Percentiles rank a stretch among this genome's conserved stretches.
phyloP scores from a whole-genome alignment of 1,139 yeast species.

The Yamadazyma trypodendri region DNA sequence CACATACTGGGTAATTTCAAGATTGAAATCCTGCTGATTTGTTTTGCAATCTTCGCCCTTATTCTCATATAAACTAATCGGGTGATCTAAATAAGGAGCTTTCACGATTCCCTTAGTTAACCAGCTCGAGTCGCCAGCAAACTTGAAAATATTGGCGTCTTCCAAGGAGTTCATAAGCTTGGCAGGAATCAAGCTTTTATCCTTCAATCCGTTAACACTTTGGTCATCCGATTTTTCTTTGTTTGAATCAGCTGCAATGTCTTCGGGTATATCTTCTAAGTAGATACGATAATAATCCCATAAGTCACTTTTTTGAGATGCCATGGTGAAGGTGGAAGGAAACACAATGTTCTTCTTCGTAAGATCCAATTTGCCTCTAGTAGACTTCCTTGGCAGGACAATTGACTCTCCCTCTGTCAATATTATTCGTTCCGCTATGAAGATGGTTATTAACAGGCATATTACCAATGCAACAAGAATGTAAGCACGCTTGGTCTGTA shows the following conservation, averaged over 20 bases:
- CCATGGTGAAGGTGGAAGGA: conserved; percentile 9
- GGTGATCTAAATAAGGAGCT: conserved; percentile 15
- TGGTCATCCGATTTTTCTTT: conserved; percentile 2
- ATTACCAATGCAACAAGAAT: conserved; percentile 1
- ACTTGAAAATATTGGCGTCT: conserved; percentile 13
- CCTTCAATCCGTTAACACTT: conserved; percentile 1
- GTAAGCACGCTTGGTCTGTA: not conserved
- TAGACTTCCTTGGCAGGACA: not conserved
- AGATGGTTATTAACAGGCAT: conserved; percentile 1
- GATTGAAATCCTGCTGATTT: conserved; percentile 7
- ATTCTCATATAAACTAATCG: conserved; percentile 19
- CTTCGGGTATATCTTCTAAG: conserved; percentile 10
- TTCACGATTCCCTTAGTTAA: conserved; percentile 16
- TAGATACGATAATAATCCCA: conserved; percentile 13
- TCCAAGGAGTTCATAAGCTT: not conserved
- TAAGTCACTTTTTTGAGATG: conserved; percentile 8
- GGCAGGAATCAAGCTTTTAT: not conserved
- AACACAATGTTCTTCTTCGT: conserved; percentile 11
- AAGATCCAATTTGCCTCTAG: not conserved
- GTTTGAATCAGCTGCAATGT: not conserved
- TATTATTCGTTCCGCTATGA: not conserved
- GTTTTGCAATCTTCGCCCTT: conserved; percentile 19
- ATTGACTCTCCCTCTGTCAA: not conserved
- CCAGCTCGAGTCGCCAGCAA: conserved; percentile 13
- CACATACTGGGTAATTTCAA: conserved; percentile 12